Base-by-base conservation (phyloP, 2,329 filamentous ascomycete species). In the Aureobasidium sp. region DNA sequence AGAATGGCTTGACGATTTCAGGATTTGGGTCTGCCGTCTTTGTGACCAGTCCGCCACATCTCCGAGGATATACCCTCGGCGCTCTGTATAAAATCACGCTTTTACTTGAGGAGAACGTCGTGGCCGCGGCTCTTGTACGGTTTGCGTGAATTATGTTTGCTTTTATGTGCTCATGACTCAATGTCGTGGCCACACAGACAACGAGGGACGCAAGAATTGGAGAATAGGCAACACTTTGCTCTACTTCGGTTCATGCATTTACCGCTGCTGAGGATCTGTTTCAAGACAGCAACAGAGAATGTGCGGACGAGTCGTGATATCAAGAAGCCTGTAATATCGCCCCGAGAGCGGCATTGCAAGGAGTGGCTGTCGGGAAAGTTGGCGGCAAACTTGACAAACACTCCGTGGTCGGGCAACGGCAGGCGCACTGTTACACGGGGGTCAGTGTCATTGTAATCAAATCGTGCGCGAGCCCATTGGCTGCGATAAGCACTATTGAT, bases 401-500 rank as follows among this genome's bases (percentile, higher is more conserved):
- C 44, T 31, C 44, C 56, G 56, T 11, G 45, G 44, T 59, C 44
- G 44, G 44, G 31, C 34, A 39, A 39, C 56, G 44, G 44, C 44
- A 22, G 8, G 45, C 57, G 45, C 57, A 51, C 45, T 45, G 60
- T 62, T 62, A 62, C 60, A 37, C 51, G 60, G 39, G 37, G 60
- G 49, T 56, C 60, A 56, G 11, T 55, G 51, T 62, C 48, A 61
- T 42, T 61, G 48, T 61, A 52, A 62, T 48, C 29, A 34, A 34
- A 60, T 60, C 57, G 45, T 36, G 57, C 22, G 57, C 2, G 11
- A n/a, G 14, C 41, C 48, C 51, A 62, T 62, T 62, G 60, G 60
- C 42, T 49, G 51, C 60, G 60, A 62, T 62, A 62, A 62, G 60
- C 27, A 39, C 41, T 31, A 52, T 48, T 47, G 49, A 56, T 62